These are phyloP conservation scores for Crithidia fasciculata DNA, from an alignment of 208 protist species.

Conservation along the genomic window DNA sequence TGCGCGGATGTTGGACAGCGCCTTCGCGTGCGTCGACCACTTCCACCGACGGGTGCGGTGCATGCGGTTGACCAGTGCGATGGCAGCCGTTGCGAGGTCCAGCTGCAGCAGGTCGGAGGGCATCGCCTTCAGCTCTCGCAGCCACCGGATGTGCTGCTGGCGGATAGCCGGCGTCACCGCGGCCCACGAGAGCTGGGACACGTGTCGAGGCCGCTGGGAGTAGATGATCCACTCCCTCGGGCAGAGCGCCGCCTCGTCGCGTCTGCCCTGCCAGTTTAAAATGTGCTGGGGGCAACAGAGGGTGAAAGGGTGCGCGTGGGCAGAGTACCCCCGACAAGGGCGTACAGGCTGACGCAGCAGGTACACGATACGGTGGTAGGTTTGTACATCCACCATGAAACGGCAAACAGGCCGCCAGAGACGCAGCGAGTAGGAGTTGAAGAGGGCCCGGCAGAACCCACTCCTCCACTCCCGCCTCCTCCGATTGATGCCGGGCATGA, in stretches of 20 bases:
- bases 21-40: slow-evolving; percentile 5
- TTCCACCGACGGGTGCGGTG: not conserved
- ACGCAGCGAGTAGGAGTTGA: not conserved
- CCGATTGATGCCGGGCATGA: not conserved
- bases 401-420: not conserved
- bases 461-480: not conserved
- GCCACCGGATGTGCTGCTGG: not conserved
- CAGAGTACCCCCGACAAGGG: not conserved
- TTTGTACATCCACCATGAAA: not conserved
- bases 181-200: slow-evolving; percentile 1
- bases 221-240: slow-evolving; percentile 1
- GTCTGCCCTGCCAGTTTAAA: slow-evolving; percentile 9
- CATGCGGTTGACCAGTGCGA: slow-evolving; percentile 3
- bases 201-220: slow-evolving; percentile 1
- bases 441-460: not conserved
- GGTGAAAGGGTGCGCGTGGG: not conserved
- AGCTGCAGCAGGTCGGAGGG: slow-evolving; percentile 6
- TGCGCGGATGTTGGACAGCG: not conserved
- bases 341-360: not conserved
- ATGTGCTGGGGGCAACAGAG: not conserved
- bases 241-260: slow-evolving; percentile 8
- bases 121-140: slow-evolving; percentile 7
- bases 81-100: not conserved
- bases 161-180: not conserved
- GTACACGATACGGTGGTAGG: not conserved